Conservation (phyloP, 768 basidiomycete species). For the Amanita subjunquillea region DNA sequence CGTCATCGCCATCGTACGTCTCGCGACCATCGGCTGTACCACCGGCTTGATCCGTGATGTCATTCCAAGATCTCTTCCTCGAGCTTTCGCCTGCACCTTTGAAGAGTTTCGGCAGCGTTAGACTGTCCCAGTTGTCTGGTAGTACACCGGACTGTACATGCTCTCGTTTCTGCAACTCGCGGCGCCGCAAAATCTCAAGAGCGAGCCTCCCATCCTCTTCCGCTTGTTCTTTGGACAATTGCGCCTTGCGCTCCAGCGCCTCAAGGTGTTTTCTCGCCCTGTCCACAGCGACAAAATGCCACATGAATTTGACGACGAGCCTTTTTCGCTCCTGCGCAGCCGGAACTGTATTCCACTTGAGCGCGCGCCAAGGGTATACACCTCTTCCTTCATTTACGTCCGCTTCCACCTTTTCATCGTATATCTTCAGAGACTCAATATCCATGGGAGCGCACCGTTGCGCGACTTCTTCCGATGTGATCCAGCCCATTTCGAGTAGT, state of each 20-base stretch:
- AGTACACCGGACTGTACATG: neutral
- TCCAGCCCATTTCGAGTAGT: constrained; percentile 29
- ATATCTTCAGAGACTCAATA: constrained; percentile 19
- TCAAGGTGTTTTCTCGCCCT: constrained; percentile 1
- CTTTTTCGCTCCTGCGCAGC: neutral
- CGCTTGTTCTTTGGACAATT: neutral
- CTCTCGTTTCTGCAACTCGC: neutral
- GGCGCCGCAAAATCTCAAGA: neutral
- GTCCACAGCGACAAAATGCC: constrained; percentile 1
- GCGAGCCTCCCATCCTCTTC: neutral
- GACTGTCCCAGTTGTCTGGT: neutral
- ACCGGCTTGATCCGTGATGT: neutral
- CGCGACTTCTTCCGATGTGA: constrained; percentile 21
- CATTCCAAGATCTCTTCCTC: neutral
- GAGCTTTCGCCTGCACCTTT: neutral
- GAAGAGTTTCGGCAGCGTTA: neutral
- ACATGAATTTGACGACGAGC: constrained; percentile 5
- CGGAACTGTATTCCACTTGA: constrained; percentile 6
- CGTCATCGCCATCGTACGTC: neutral
- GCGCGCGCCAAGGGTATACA: constrained; percentile 3
- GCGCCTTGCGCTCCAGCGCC: neutral
- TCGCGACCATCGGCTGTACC: neutral
- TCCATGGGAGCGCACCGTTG: constrained; percentile 22
- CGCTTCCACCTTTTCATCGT: constrained; percentile 12
- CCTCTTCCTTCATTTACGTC: constrained; percentile 5